Evolutionary conservation across 495 filamentous ascomycete genomes (phyloP), one percentile per base, ranked within the genome.

Genomic region (Penicillium diatomitis): DNA sequence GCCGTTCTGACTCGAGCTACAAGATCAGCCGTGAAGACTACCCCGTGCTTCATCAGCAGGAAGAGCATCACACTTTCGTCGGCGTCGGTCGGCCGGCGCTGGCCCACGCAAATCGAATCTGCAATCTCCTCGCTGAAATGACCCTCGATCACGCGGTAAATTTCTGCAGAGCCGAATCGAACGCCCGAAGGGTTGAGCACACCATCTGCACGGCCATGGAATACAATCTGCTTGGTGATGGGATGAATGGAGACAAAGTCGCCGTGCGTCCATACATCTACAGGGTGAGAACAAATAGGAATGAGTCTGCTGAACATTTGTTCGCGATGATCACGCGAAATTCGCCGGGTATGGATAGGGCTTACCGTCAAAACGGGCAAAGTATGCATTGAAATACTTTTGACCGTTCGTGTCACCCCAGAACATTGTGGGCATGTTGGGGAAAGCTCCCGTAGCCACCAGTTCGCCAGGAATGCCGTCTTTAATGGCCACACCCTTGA

Each of bases 121-220:
- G 67, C 67, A 10, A 90, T 66, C 39, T 72, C 65, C 11, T 78
- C 64, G 0, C 77, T 64, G 55, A 89, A 88, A 46, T 76, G 62
- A 41, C 73, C 69, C 61, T 91, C 87, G 27, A 90, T 63, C 4
- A 89, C 83, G 12, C 71, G 69, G 64, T 91, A 91, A 40, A 91
- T 83, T 63, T 91, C 87, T 8, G 85, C 83, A 11, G 77, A 82
- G 4, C 87, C 87, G 58, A 91, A 90, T 0, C 87, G 73, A 37
- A 91, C 82, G 4, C 87, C 87, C 1, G 81, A 77, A 0, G 87
- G 87, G 54, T 91, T 91, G 11, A 91, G 68, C 3, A 90, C 81
- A 10, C 86, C 87, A 58, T 91, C 87, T 32, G 79, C 81, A 11
- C 87, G 78, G 4, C 87, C 87, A 38, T 86, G 76, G 60, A 91